A percentile compares a stretch with the other conserved stretches of the same genome.
Conservation (phyloP, 1,284 basidiomycete genomes). For the Cutaneotrichosporon sp. region DNA sequence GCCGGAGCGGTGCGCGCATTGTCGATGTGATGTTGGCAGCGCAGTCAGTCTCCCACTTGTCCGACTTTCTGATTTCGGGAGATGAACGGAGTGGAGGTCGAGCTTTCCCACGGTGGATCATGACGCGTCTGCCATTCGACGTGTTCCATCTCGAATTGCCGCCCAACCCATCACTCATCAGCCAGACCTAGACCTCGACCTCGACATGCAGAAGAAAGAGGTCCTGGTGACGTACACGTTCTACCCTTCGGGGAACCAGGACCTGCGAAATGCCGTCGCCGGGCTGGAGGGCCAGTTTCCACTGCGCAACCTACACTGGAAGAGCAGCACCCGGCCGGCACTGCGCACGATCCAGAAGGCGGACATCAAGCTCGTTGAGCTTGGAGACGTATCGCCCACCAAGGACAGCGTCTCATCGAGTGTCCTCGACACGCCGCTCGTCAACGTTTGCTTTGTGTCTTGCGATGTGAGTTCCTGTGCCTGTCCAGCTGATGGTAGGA, state of each 20-base stretch:
- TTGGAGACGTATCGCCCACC: constrained; percentile 60
- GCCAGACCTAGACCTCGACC: constrained; percentile 6
- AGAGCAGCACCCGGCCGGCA: constrained; percentile 64
- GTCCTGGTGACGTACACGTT: constrained; percentile 48
- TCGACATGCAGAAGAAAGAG: constrained; percentile 29
- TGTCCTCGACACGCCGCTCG: constrained; percentile 76
- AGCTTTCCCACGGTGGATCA: constrained; percentile 6
- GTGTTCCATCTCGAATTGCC: constrained; percentile 3
- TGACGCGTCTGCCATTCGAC: constrained; percentile 1
- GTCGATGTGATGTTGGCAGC: neutral
- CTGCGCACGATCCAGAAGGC: constrained; percentile 83
- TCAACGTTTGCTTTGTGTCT: constrained; percentile 78
- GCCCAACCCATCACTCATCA: neutral
- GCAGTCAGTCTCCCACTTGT: neutral
- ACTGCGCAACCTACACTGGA: constrained; percentile 87
- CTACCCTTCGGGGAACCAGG: constrained; percentile 35
- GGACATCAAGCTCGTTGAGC: constrained; percentile 67
- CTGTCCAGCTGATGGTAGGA: constrained; percentile 59
- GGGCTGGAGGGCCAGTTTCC: constrained; percentile 73
- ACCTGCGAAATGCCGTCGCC: constrained; percentile 59
- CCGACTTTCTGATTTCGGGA: neutral
- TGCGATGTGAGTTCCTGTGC: constrained; percentile 68
- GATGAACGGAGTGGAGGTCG: neutral
- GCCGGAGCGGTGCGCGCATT: neutral
- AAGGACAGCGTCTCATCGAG: constrained; percentile 60